These are phyloP conservation scores for Rhodamnia argentea DNA, from an alignment of 345 rosid genomes.

Conservation along the genomic window DNA sequence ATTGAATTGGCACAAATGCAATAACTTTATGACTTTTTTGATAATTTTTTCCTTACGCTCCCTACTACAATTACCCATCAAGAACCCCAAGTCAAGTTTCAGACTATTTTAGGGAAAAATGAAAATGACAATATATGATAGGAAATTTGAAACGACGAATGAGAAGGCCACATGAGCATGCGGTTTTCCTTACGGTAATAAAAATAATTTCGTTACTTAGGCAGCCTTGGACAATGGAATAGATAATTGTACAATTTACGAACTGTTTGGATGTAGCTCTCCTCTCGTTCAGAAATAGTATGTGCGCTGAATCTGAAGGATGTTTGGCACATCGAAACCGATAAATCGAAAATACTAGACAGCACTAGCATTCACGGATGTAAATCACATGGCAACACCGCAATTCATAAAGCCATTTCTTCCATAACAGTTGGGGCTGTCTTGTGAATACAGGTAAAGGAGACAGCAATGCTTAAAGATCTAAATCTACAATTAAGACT, in stretches of 20 bases:
- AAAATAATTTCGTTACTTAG: not conserved
- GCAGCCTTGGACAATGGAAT: not conserved
- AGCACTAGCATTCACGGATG: not conserved
- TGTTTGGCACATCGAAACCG: not conserved
- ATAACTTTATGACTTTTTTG: too few species aligned
- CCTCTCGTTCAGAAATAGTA: not conserved
- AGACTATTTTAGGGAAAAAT: not conserved
- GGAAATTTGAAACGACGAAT: not conserved
- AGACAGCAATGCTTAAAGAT: not conserved
- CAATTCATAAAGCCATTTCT: not conserved
- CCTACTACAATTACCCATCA: not conserved
- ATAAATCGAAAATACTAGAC: not conserved
- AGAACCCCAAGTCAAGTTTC: not conserved
- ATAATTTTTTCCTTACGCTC: not conserved
- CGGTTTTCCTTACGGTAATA: not conserved
- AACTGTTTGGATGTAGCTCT: not conserved
- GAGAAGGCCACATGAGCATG: not conserved
- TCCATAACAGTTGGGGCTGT: not conserved
- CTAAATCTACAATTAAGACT: not conserved
- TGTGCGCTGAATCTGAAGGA: not conserved
- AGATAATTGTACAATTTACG: not conserved
- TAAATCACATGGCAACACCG: not conserved
- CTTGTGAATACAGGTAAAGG: not conserved
- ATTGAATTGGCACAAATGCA: too few species aligned
- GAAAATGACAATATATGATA: not conserved